Evolutionary conservation across 169 alveolate species (phyloP).

Genomic region (Eimeria nieschulzi): DNA sequence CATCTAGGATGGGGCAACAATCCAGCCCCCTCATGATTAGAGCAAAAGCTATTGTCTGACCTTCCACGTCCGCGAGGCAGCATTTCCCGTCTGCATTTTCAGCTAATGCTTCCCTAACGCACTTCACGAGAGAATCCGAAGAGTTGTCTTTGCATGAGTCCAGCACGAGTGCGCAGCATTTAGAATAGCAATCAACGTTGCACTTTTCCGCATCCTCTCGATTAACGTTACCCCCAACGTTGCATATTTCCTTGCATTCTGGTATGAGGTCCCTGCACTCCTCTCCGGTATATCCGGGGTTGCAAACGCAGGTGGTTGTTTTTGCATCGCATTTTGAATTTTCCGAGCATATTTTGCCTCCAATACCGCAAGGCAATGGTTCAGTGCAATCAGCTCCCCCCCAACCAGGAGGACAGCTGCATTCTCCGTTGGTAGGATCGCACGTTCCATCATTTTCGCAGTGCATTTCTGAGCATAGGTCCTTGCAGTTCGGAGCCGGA

Average conservation of each 20-base stretch:
- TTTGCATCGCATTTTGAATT: conserved; percentile 36
- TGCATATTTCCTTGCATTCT: conserved; percentile 55
- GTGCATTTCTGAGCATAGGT: conserved; percentile 36
- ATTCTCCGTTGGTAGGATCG: conserved; percentile 46
- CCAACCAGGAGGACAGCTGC: conserved; percentile 61
- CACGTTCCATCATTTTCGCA: conserved; percentile 66
- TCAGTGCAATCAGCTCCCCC: conserved; percentile 44
- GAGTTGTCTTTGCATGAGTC: conserved; percentile 1
- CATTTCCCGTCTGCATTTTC: conserved; percentile 48
- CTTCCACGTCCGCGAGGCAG: conserved; percentile 49
- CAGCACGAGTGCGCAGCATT: conserved; percentile 52
- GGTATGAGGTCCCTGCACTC: conserved; percentile 13
- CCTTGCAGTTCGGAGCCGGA: conserved; percentile 57
- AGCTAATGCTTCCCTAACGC: conserved; percentile 22
- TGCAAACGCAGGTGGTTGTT: conserved; percentile 21
- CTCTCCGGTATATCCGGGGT: conserved; percentile 53
- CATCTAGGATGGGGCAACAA: neutral
- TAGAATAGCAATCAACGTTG: conserved; percentile 46
- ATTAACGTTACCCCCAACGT: conserved; percentile 18
- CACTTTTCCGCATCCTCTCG: conserved; percentile 19
- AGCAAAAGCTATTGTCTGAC: neutral
- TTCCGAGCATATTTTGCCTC: conserved; percentile 42
- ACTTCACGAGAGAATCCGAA: conserved; percentile 8
- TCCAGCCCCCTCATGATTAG: neutral
- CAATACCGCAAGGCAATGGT: conserved; percentile 12